Conservation (phyloP, 1,284 basidiomycete species). For the Papiliotrema nemorosa region DNA sequence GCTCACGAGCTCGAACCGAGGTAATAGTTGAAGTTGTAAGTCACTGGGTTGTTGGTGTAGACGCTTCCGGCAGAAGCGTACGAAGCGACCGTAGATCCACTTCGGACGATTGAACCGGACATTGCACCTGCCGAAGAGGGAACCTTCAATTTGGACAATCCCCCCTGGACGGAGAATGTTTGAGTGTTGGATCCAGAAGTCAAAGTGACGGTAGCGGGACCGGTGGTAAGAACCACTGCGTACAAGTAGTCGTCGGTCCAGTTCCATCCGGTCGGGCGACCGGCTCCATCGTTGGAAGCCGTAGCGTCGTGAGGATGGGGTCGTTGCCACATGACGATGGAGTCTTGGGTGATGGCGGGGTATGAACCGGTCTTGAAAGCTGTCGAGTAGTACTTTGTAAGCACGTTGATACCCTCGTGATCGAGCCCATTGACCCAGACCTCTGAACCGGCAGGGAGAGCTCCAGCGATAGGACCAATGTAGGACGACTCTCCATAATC, state of each 20-base stretch:
- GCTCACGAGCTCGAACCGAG: slow-evolving; percentile 18
- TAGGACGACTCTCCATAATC: slow-evolving; percentile 51
- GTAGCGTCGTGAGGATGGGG: slow-evolving; percentile 62
- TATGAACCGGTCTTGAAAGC: slow-evolving; percentile 72
- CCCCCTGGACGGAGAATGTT: slow-evolving; percentile 28
- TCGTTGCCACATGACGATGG: slow-evolving; percentile 67
- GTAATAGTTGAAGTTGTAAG: slow-evolving; percentile 49
- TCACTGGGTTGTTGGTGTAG: slow-evolving; percentile 29
- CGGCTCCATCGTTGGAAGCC: slow-evolving; percentile 29
- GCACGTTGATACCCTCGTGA: slow-evolving; percentile 56
- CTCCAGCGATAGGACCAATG: slow-evolving; percentile 45
- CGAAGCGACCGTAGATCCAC: slow-evolving; percentile 25
- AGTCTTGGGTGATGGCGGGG: slow-evolving; percentile 60
- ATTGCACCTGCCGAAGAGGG: slow-evolving; percentile 32
- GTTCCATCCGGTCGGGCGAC: slow-evolving; percentile 32
- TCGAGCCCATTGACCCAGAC: slow-evolving; percentile 45
- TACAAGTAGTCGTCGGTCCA: slow-evolving; percentile 55
- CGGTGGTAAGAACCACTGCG: slow-evolving; percentile 63
- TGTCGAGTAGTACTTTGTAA: slow-evolving; percentile 60
- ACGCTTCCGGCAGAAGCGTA: slow-evolving; percentile 34
- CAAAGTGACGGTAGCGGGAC: slow-evolving; percentile 56
- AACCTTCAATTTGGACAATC: slow-evolving; percentile 41
- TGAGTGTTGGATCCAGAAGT: slow-evolving; percentile 26
- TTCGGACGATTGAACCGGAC: slow-evolving; percentile 30
- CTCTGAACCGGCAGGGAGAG: slow-evolving; percentile 38